Conservation (phyloP, 2,329 filamentous ascomycete species). For the Leptographium lundbergii region DNA sequence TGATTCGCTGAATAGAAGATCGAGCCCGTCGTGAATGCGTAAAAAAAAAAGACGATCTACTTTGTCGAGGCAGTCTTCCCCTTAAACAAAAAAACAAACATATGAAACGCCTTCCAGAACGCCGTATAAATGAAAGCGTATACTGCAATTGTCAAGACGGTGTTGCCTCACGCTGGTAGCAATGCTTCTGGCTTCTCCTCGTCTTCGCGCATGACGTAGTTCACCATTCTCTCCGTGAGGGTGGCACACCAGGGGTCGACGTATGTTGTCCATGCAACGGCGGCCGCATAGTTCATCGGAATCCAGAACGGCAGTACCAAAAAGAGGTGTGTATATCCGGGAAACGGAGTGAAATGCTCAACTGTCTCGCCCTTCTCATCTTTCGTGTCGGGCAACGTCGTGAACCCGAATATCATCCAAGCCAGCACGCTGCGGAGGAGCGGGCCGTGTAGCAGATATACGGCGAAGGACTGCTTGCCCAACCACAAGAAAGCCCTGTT, state of each 20-base stretch:
- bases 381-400: constrained; percentile 21
- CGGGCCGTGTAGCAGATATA: constrained; percentile 51
- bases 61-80: not conserved
- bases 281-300: constrained; percentile 30
- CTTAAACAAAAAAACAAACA: not conserved
- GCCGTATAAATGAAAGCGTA: not conserved
- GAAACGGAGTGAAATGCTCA: constrained; percentile 15
- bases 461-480: constrained; percentile 50
- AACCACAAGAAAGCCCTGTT: constrained; percentile 46
- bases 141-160: not conserved
- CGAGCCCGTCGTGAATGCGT: not conserved
- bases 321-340: constrained; percentile 23
- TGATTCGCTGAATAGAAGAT: not conserved
- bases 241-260: constrained; percentile 39
- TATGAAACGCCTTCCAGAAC: not conserved
- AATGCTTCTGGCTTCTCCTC: constrained; percentile 12
- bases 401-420: constrained; percentile 44
- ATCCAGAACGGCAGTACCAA: constrained; percentile 31
- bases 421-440: constrained; percentile 46
- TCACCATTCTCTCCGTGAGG: constrained; percentile 25
- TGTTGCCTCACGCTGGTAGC: not conserved
- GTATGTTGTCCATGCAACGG: constrained; percentile 38
- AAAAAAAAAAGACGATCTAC: not conserved
- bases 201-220: constrained; percentile 10
- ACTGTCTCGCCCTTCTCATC: constrained; percentile 22